Percentiles rank a stretch among this genome's conserved stretches.
Conservation (phyloP, 164 flowering plant species). For the Tinospora cordifolia region DNA sequence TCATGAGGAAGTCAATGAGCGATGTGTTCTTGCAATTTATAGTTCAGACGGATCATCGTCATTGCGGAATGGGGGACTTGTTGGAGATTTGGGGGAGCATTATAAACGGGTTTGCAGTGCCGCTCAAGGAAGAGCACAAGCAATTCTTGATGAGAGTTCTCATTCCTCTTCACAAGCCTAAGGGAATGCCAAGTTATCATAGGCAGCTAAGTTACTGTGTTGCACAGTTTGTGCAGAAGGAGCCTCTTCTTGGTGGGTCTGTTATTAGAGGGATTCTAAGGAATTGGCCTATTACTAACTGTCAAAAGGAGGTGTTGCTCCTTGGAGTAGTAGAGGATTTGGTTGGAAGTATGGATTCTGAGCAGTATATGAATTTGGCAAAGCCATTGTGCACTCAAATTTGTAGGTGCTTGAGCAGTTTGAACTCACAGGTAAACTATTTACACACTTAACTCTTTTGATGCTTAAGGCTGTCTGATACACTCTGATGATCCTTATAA, state of each 20-base stretch:
- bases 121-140: conserved; percentile 75
- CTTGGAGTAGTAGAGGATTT: conserved; percentile 71
- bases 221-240: conserved; percentile 70
- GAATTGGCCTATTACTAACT: conserved; percentile 67
- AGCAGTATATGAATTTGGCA: conserved; percentile 35
- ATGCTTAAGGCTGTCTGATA: too few species aligned
- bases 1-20: conserved; percentile 69
- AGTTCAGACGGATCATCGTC: conserved; percentile 47
- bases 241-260: conserved; percentile 49
- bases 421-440: conserved; percentile 53
- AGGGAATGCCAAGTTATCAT: conserved; percentile 48
- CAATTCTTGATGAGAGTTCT: conserved; percentile 56
- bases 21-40: conserved; percentile 47
- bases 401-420: conserved; percentile 52
- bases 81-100: conserved; percentile 80
- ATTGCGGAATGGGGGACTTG: conserved; percentile 55
- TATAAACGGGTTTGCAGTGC: conserved; percentile 67
- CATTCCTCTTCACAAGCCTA: conserved; percentile 63
- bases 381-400: conserved; percentile 47
- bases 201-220: conserved; percentile 70
- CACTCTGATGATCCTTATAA: too few species aligned
- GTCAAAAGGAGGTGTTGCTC: conserved; percentile 59
- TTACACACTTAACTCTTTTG: too few species aligned
- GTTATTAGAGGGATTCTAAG: conserved; percentile 46
- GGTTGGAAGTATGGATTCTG: conserved; percentile 48